A percentile compares a stretch with the other conserved stretches of the same genome.
Conservation (phyloP, 2,329 filamentous ascomycete genomes). For the Sporothrix variecibatus region DNA sequence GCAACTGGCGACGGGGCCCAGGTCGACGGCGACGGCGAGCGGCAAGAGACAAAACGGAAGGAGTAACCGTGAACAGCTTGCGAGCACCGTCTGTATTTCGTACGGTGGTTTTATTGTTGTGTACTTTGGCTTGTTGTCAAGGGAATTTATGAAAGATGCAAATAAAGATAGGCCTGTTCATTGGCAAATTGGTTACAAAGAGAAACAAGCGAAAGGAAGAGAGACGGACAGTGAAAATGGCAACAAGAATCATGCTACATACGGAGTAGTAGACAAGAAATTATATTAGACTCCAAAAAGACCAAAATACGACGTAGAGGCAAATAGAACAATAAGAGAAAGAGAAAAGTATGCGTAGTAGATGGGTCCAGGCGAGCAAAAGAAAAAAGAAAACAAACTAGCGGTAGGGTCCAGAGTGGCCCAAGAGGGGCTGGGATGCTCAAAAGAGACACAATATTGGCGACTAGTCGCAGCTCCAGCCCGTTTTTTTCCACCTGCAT, state of each 20-base stretch:
- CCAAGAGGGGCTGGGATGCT: slow-evolving; percentile 2
- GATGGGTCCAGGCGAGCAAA: not conserved
- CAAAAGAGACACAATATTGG: slow-evolving; percentile 18
- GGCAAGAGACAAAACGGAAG: not conserved
- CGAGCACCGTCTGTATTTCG: not conserved
- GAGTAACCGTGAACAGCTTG: not conserved
- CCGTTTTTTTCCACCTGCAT: slow-evolving; percentile 2
- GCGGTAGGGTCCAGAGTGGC: not conserved
- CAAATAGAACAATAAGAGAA: not conserved
- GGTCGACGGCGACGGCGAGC: not conserved
- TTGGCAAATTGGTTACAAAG: not conserved
- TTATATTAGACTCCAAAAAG: not conserved
- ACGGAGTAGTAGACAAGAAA: not conserved
- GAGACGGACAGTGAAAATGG: not conserved
- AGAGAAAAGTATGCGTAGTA: not conserved
- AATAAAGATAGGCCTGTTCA: not conserved
- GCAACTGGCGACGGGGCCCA: not conserved
- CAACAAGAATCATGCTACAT: not conserved
- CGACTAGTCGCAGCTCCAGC: not conserved
- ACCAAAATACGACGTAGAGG: not conserved
- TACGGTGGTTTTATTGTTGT: not conserved
- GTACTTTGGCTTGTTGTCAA: not conserved
- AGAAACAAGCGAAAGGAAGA: not conserved
- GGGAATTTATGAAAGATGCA: not conserved
- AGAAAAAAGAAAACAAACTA: not conserved